These are phyloP conservation scores for Penicillium riverlandense DNA, from an alignment of 495 filamentous ascomycete species.

Conservation along the genomic window DNA sequence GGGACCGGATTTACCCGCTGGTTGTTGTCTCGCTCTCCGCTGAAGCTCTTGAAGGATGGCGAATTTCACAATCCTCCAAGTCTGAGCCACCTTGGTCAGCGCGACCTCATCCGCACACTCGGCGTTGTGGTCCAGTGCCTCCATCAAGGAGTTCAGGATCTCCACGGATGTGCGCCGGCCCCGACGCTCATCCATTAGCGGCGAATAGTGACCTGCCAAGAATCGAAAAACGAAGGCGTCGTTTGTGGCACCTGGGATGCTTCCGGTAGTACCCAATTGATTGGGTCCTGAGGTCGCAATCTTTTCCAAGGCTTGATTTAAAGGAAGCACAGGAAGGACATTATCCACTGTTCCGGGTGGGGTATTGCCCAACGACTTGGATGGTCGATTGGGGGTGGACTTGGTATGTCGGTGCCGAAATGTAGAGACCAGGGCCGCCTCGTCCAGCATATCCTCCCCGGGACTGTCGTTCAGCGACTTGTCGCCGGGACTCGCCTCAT, in stretches of 20 bases:
- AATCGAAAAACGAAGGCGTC: constrained; percentile 49
- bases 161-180: constrained; percentile 19
- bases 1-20: constrained; percentile 10
- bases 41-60: constrained; percentile 54
- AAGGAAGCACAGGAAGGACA: constrained; percentile 41
- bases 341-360: constrained; percentile 46
- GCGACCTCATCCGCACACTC: constrained; percentile 50
- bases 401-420: constrained; percentile 35
- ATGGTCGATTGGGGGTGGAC: constrained; percentile 21
- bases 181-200: constrained; percentile 23
- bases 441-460: constrained; percentile 56
- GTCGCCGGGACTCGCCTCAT: constrained; percentile 27
- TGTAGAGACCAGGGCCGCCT: constrained; percentile 46
- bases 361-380: constrained; percentile 43
- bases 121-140: constrained; percentile 57
- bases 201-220: constrained; percentile 51
- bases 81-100: constrained; percentile 61
- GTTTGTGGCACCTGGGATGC: constrained; percentile 46
- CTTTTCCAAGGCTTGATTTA: constrained; percentile 56
- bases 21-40: constrained; percentile 50
- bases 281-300: constrained; percentile 44
- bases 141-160: constrained; percentile 39
- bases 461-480: constrained; percentile 55
- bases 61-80: constrained; percentile 64
- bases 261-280: constrained; percentile 57